Evolutionary conservation across 73 alveolate genomes (phyloP).

Genomic region (Halteria grandinella): DNA sequence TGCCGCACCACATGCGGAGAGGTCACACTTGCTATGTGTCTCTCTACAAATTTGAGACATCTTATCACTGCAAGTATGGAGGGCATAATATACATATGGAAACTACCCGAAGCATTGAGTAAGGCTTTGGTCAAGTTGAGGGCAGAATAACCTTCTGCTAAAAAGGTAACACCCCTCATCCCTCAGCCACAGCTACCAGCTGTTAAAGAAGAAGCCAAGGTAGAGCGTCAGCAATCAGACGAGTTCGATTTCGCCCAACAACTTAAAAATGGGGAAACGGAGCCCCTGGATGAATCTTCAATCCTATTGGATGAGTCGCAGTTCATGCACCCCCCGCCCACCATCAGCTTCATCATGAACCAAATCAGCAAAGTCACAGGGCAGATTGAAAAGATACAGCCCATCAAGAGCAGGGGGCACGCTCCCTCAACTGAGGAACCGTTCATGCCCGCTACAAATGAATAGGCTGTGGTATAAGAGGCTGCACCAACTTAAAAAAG

Average conservation of each 20-base stretch:
- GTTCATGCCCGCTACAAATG: too few relatives aligned
- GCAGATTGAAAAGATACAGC: conserved; percentile 25
- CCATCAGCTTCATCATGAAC: conserved; percentile 20
- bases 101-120: conserved; percentile 48
- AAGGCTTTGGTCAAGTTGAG: conserved; percentile 31
- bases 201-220: background rate
- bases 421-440: too few relatives aligned
- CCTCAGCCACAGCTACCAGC: background rate
- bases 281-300: too few relatives aligned
- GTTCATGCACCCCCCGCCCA: too few relatives aligned
- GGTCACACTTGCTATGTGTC: conserved; percentile 66
- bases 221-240: background rate
- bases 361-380: conserved; percentile 43
- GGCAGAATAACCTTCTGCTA: background rate
- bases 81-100: conserved; percentile 84
- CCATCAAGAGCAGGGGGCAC: too few relatives aligned
- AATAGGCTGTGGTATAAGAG: too few relatives aligned
- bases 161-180: background rate
- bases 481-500: too few relatives aligned
- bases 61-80: conserved; percentile 73
- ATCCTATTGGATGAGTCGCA: too few relatives aligned
- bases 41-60: conserved; percentile 70
- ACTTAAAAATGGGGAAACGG: background rate
- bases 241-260: conserved; percentile 2
- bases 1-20: conserved; percentile 73